Evolutionary conservation across 2,329 filamentous ascomycete genomes (phyloP).

Genomic region (Pezicula radicicola): DNA sequence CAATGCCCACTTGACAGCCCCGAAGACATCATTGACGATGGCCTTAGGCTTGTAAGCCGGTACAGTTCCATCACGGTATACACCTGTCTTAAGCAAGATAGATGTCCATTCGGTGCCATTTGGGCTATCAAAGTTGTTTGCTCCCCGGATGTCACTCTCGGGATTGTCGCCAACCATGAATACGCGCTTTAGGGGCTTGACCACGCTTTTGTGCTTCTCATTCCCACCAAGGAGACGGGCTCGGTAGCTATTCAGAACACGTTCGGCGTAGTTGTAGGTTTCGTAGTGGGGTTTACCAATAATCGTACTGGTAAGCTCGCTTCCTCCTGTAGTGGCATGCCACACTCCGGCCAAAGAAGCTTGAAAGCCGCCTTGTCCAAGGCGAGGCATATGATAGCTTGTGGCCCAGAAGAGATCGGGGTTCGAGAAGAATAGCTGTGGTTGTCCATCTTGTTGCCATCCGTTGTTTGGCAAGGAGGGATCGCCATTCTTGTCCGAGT

Average conservation of each 20-base stretch:
- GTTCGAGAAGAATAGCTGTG: conserved; percentile 83
- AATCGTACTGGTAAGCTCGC: conserved; percentile 56
- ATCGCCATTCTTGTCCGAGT: conserved; percentile 70
- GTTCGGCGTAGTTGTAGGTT: conserved; percentile 84
- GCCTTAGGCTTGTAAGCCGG: conserved; percentile 61
- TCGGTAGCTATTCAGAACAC: conserved; percentile 62
- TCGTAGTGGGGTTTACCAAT: conserved; percentile 79
- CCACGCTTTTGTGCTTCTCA: conserved; percentile 20
- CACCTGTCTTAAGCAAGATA: conserved; percentile 76
- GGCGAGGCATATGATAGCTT: conserved; percentile 76
- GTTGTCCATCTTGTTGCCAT: conserved; percentile 82
- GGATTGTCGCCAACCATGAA: conserved; percentile 96
- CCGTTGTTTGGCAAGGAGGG: conserved; percentile 63
- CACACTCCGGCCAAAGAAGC: conserved; percentile 79
- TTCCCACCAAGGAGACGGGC: conserved; percentile 10
- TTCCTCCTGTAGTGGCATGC: conserved; percentile 64
- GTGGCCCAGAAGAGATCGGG: conserved; percentile 89
- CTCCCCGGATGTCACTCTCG: conserved; percentile 85
- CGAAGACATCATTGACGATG: conserved; percentile 71
- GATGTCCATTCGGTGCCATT: conserved; percentile 73
- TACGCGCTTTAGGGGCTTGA: conserved; percentile 61
- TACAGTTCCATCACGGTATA: conserved; percentile 56
- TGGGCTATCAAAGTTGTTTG: conserved; percentile 69
- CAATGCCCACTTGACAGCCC: conserved; percentile 75
- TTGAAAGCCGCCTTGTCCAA: conserved; percentile 90